These are phyloP conservation scores for Leucocoprinus birnbaumii DNA, from an alignment of 768 basidiomycete species.

Conservation along the genomic window DNA sequence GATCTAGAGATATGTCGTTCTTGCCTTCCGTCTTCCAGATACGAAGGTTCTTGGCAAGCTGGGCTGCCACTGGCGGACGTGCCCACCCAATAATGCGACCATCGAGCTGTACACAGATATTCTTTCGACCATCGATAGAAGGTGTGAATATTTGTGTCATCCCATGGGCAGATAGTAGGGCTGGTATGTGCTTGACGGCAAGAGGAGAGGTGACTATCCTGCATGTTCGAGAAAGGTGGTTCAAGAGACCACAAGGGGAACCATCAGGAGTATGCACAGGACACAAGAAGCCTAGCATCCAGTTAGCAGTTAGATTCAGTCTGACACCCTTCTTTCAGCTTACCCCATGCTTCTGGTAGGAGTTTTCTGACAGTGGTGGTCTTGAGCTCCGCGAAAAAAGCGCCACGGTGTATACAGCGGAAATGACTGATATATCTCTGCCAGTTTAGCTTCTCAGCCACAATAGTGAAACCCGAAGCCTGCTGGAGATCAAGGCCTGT, in stretches of 20 bases:
- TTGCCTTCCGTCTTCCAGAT: constrained; percentile 92
- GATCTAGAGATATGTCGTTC: constrained; percentile 81
- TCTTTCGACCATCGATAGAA: constrained; percentile 76
- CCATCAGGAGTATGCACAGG: constrained; percentile 99
- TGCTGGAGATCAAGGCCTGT: constrained; percentile 97
- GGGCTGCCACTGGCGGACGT: constrained; percentile 62
- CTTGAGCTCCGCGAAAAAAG: constrained; percentile 98
- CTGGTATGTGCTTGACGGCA: constrained; percentile 73
- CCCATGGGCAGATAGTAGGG: constrained; percentile 80
- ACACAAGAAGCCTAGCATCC: constrained; percentile 82
- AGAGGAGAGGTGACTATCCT: constrained; percentile 82
- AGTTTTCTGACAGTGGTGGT: constrained; percentile 97
- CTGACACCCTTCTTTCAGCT: constrained; percentile 15
- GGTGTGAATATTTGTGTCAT: constrained; percentile 91
- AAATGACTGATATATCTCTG: constrained; percentile 98
- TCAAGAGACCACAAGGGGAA: constrained; percentile 94
- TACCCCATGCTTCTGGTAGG: constrained; percentile 97
- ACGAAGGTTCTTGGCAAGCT: constrained; percentile 82
- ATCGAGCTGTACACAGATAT: constrained; percentile 91
- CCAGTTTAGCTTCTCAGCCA: constrained; percentile 99
- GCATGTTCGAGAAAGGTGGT: constrained; percentile 93
- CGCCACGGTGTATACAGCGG: constrained; percentile 96
- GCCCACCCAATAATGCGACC: constrained; percentile 96
- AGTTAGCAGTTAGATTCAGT: not conserved
- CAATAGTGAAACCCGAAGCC: constrained; percentile 97